Evolutionary conservation across 2,329 filamentous ascomycete genomes (phyloP), one percentile per base, ranked within the genome.

Genomic region (Pseudohalonectria lignicola): DNA sequence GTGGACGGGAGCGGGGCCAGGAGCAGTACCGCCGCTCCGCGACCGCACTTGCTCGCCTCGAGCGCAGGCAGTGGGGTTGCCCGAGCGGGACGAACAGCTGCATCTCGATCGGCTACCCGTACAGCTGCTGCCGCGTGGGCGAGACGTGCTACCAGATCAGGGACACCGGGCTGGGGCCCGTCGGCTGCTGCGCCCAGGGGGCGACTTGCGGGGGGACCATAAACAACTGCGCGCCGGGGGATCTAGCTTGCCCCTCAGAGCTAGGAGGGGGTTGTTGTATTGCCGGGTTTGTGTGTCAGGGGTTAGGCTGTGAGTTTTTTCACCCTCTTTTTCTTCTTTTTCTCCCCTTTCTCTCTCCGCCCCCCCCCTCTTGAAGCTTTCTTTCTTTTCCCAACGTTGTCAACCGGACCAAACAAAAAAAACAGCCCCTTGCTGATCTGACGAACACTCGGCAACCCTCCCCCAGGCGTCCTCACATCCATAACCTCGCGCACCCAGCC

Each of bases 201-300:
- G 61, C 65, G 31, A 69, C 56, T 5, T 90, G 84, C 54, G 69
- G 69, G 4, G 79, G 80, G 9, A 60, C 61, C 1, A 75, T 88
- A 5, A 71, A 69, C 1, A 53, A 53, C n/a, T 88, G 84, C 45
- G 64, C 66, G 3, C 60, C 64, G 4, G 78, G 71, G 30, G 77
- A 82, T 42, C 71, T 73, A 10, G 72, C 74, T 35, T 90, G 84
- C 52, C 66, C 77, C 0, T 66, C 73, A 7, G 68, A 69, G 25
- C 54, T 79, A 0, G 83, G 82, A 3, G 83, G 82, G 12, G 84
- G 83, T 3, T 90, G 84, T 52, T 90, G 84, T 53, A 76, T 87
- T 10, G 66, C 76, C 1, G 82, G 81, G 4, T 87, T 76, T 50
- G 64, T 72, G 2, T 90, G 84, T 49, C 65, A 74, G 41, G 78